Evolutionary conservation across 2,329 filamentous ascomycete species (phyloP).

Genomic region (Lachnellula hyalina): DNA sequence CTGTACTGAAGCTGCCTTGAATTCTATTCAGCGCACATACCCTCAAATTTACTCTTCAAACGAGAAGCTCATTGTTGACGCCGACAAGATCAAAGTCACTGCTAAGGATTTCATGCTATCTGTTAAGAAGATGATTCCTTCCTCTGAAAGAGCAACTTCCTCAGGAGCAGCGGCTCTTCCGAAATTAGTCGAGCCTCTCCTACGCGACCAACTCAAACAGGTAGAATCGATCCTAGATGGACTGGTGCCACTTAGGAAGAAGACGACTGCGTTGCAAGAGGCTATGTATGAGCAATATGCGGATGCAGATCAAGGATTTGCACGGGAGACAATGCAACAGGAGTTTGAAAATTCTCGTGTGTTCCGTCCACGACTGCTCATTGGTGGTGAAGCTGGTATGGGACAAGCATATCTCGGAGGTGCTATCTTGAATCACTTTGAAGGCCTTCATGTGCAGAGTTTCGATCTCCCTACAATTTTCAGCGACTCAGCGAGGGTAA

Average conservation of each 20-base stretch:
- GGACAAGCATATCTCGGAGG: constrained; percentile 85
- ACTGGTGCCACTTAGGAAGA: constrained; percentile 78
- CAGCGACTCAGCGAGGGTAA: constrained; percentile 71
- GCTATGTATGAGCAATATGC: constrained; percentile 86
- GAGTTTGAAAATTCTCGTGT: constrained; percentile 85
- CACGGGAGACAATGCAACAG: constrained; percentile 66
- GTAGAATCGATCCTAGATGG: constrained; percentile 67
- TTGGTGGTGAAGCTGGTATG: constrained; percentile 82
- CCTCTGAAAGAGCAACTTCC: constrained; percentile 83
- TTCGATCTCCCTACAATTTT: constrained; percentile 87
- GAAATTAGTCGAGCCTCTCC: constrained; percentile 72
- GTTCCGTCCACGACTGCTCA: constrained; percentile 81
- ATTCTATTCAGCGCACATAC: constrained; percentile 91
- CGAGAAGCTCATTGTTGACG: constrained; percentile 84
- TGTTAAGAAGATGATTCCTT: constrained; percentile 92
- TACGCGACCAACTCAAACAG: constrained; percentile 65
- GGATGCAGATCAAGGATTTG: constrained; percentile 77
- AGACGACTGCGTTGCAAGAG: constrained; percentile 84
- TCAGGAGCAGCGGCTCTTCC: constrained; percentile 79
- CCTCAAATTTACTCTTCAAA: constrained; percentile 92
- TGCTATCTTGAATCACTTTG: constrained; percentile 83
- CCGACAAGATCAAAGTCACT: constrained; percentile 75
- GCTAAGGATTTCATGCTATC: constrained; percentile 97
- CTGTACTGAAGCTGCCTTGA: constrained; percentile 92
- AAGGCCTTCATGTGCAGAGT: constrained; percentile 89